Conservation (phyloP, 768 basidiomycete genomes). For the Zangia roseola region DNA sequence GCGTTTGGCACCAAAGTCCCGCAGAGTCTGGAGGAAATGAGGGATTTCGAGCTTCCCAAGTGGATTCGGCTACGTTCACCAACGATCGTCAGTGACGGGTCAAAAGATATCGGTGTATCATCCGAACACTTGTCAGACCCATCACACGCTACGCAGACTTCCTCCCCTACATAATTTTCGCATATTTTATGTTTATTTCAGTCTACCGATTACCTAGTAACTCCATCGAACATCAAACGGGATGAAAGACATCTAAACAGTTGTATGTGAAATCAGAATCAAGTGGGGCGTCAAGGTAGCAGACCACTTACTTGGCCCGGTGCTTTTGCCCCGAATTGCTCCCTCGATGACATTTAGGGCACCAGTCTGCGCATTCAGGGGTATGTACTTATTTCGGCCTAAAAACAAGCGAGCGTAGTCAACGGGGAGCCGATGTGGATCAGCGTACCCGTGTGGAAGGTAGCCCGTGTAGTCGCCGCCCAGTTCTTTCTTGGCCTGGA, state of each 20-base stretch:
- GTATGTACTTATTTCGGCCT: slow-evolving; percentile 42
- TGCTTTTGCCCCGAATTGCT: slow-evolving; percentile 8
- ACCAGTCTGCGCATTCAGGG: slow-evolving; percentile 36
- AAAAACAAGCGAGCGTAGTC: slow-evolving; percentile 44
- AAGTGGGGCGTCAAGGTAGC: not conserved
- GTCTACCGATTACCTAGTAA: slow-evolving; percentile 5
- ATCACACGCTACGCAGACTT: slow-evolving; percentile 9
- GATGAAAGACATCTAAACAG: slow-evolving; percentile 9
- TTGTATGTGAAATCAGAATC: slow-evolving; percentile 1
- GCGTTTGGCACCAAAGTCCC: slow-evolving; percentile 66
- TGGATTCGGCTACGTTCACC: slow-evolving; percentile 42
- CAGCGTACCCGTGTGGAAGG: slow-evolving; percentile 28
- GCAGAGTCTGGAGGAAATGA: slow-evolving; percentile 41
- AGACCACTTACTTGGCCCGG: slow-evolving; percentile 11
- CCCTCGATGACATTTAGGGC: slow-evolving; percentile 40
- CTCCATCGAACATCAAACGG: not conserved
- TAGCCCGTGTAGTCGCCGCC: slow-evolving; percentile 55
- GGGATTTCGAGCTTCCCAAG: slow-evolving; percentile 56
- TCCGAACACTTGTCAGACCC: slow-evolving; percentile 3
- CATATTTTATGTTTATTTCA: slow-evolving; percentile 33
- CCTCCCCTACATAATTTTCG: slow-evolving; percentile 12
- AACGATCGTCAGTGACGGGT: slow-evolving; percentile 3
- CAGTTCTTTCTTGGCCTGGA: slow-evolving; percentile 35
- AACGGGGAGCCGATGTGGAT: slow-evolving; percentile 36
- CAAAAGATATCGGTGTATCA: slow-evolving; percentile 3